Base-by-base conservation (phyloP, 129 eudicot genomes). In the Calendula officinalis region DNA sequence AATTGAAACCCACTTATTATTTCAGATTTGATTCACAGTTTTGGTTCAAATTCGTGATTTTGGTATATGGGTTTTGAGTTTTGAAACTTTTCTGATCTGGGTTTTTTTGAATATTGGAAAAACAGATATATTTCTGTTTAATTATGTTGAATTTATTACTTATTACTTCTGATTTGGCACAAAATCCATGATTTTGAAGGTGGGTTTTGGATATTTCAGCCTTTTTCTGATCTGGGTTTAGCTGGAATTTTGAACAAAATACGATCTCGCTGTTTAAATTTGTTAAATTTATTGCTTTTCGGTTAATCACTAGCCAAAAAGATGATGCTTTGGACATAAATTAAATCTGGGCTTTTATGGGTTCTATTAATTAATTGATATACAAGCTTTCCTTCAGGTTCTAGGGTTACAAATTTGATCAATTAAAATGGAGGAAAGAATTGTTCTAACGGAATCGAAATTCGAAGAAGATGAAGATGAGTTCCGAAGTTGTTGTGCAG, bases 391-490 rank as follows among this genome's bases (percentile, higher is more conserved):
- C 15, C n/a, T 71, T 73, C 72, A 57, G 69, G 75, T 60, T 48
- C 14, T 71, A 62, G 53, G 33, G 62, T 60, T 44, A 1, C 51
- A 7, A 75, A 64, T 34, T 70, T 4, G 60, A 60, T 57, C 5
- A 10, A 43, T 60, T 53, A 44, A 32, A 72, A 73, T 76, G 78
- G 85, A 71, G 62, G 75, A 54, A 59, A 47, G 32, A 14, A 32
- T 44, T 27, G 17, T 61, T 39, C 33, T 51, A 48, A 74, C 42
- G 67, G 78, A 59, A 56, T 38, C 66, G 59, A 81, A 71, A 50
- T 6, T 72, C 4, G 95, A 79, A 64, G 98, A 88, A 51, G 98
- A 88, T 15, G 98, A 92, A 46, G 98, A 88, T 16, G 98, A 91
- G 41, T 92, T 92, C 72, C 57, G 91, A 13, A 92, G 98, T 56